A percentile compares a stretch with the other conserved stretches of the same genome.
Evolutionary conservation across 2,329 filamentous ascomycete genomes (phyloP).

Genomic region (Byssochlamys sp.): DNA sequence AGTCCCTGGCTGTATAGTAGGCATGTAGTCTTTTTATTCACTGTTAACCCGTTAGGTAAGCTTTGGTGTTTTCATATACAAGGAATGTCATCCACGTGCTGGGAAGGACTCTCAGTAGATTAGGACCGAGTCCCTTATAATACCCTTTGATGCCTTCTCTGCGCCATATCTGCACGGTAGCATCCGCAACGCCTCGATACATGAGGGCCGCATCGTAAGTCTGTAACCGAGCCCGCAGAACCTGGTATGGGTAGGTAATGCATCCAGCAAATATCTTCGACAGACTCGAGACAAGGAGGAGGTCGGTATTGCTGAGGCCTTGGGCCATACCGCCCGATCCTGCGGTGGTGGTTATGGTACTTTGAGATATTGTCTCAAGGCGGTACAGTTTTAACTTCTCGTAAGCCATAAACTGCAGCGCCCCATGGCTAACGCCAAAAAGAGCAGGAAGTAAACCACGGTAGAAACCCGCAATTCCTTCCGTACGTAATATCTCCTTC

Average conservation of each 20-base stretch:
- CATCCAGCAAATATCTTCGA: conserved; percentile 85
- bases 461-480: conserved; percentile 76
- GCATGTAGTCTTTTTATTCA: conserved; percentile 1
- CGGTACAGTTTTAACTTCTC: conserved; percentile 62
- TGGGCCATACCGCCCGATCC: conserved; percentile 13
- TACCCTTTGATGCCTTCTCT: conserved; percentile 76
- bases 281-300: conserved; percentile 65
- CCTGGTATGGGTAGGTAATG: conserved; percentile 89
- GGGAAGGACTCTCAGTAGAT: conserved; percentile 80
- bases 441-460: conserved; percentile 73
- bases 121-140: conserved; percentile 82
- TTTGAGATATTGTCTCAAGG: conserved; percentile 26
- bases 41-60: conserved; percentile 49
- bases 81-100: conserved; percentile 94
- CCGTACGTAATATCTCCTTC: conserved; percentile 54
- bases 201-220: conserved; percentile 69
- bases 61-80: conserved; percentile 89
- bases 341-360: conserved; percentile 16
- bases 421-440: conserved; percentile 81
- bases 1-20: not conserved
- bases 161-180: conserved; percentile 61
- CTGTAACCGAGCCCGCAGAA: conserved; percentile 78
- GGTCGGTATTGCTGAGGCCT: conserved; percentile 61
- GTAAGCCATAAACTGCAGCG: conserved; percentile 92
- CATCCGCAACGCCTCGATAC: conserved; percentile 65